Evolutionary conservation across 1,284 basidiomycete species (phyloP).

Genomic region (Malassezia slooffiae): DNA sequence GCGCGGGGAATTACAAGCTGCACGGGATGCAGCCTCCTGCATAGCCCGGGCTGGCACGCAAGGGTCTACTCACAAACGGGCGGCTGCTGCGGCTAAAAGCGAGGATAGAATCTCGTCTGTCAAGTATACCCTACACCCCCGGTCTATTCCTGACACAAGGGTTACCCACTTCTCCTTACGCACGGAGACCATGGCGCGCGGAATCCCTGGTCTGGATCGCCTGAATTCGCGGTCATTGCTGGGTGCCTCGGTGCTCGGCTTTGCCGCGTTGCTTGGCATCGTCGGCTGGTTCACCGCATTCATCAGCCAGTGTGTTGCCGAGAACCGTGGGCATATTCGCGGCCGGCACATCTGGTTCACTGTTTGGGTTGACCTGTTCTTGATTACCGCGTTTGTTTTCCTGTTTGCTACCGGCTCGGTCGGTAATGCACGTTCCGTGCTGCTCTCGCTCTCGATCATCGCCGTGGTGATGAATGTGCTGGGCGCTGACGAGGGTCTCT

Average conservation of each 20-base stretch:
- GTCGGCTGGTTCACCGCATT: constrained; percentile 90
- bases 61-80: too few species aligned
- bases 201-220: constrained; percentile 2
- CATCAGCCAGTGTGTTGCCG: constrained; percentile 54
- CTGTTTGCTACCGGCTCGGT: not conserved
- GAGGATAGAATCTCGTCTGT: too few species aligned
- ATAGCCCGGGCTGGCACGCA: too few species aligned
- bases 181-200: constrained; percentile 1
- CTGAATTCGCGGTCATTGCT: not conserved
- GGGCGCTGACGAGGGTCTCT: constrained; percentile 56
- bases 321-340: constrained; percentile 24
- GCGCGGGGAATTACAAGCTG: too few species aligned
- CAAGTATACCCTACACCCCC: too few species aligned
- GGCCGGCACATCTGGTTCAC: constrained; percentile 71
- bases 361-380: constrained; percentile 49
- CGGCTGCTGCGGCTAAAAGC: too few species aligned
- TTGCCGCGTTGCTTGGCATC: constrained; percentile 54
- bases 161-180: too few species aligned
- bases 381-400: constrained; percentile 1
- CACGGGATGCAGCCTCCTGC: too few species aligned
- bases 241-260: not conserved
- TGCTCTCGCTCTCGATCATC: constrained; percentile 68
- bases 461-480: constrained; percentile 66
- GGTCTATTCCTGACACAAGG: too few species aligned
- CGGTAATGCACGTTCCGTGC: constrained; percentile 31